Percentiles rank a stretch among this genome's conserved stretches.
Evolutionary conservation across 495 filamentous ascomycete genomes (phyloP).

Genomic region (Xylaria curta): DNA sequence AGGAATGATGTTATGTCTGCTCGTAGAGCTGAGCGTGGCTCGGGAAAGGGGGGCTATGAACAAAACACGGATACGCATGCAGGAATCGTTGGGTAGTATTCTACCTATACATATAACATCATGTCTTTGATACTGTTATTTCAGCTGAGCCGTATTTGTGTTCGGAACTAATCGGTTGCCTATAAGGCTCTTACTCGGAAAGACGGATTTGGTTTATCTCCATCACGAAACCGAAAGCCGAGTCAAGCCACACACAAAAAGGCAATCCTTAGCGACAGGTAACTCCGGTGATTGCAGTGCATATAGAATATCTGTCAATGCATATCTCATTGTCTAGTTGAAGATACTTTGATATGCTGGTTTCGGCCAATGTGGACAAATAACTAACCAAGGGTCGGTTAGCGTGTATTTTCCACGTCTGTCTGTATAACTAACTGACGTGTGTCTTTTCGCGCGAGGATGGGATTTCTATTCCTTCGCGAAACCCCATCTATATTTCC

Average conservation of each 20-base stretch:
- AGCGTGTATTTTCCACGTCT: background rate
- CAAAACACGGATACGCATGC: background rate
- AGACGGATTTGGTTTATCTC: background rate
- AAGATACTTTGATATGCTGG: background rate
- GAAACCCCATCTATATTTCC: background rate
- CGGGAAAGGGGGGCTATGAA: constrained; percentile 1
- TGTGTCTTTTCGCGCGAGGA: background rate
- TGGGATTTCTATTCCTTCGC: background rate
- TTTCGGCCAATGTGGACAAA: background rate
- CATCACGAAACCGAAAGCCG: background rate
- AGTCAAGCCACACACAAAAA: background rate
- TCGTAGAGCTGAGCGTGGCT: background rate
- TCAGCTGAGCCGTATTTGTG: background rate
- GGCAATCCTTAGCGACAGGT: background rate
- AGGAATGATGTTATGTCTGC: constrained; percentile 21
- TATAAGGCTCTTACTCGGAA: background rate
- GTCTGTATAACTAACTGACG: too few species aligned
- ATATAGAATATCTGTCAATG: background rate
- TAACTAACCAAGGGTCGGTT: background rate
- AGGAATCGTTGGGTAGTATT: background rate
- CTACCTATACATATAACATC: too few species aligned
- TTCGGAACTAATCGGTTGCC: background rate
- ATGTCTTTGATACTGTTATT: background rate
- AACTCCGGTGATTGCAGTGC: background rate
- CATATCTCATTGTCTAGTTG: background rate